Conservation (phyloP, 1,139 yeast species). For the Yamadazyma atlantica region DNA sequence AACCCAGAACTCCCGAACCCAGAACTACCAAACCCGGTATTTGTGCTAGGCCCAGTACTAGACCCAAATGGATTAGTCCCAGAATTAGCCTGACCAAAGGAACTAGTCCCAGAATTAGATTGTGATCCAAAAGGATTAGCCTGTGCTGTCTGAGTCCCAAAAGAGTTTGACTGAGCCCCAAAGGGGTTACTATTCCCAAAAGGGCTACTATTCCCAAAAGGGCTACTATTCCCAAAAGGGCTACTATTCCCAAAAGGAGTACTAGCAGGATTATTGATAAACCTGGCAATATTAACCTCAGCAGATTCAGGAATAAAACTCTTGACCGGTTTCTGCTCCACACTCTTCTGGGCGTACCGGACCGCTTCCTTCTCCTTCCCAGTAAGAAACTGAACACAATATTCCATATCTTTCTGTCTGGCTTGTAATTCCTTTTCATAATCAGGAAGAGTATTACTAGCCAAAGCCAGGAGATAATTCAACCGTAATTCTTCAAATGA, state of each 20-base stretch:
- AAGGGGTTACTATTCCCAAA: no score
- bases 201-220: no score
- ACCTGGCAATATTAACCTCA: constrained; percentile 22
- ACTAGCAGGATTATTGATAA: constrained; percentile 7
- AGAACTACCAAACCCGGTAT: constrained; percentile 4
- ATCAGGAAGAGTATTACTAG: constrained; percentile 32
- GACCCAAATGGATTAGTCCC: constrained; percentile 23
- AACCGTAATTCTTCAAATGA: constrained; percentile 58
- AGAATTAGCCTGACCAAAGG: constrained; percentile 9
- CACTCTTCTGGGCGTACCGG: constrained; percentile 53
- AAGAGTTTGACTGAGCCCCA: no score
- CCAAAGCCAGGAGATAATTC: constrained; percentile 44
- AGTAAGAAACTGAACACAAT: constrained; percentile 37
- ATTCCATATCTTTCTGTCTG: constrained; percentile 48
- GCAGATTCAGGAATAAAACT: constrained; percentile 40
- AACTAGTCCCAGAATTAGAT: no score
- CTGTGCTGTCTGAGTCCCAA: no score
- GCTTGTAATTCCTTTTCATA: constrained; percentile 40
- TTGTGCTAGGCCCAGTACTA: constrained; percentile 4
- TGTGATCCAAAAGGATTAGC: no score
- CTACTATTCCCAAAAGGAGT: no score
- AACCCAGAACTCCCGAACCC: constrained; percentile 7
- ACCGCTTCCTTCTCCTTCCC: constrained; percentile 51
- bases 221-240: no score
- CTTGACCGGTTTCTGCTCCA: constrained; percentile 30